Evolutionary conservation across 225 moss, liverwort and hornwort genomes (phyloP).

Genomic region (Pseudoscleropodium purum): DNA sequence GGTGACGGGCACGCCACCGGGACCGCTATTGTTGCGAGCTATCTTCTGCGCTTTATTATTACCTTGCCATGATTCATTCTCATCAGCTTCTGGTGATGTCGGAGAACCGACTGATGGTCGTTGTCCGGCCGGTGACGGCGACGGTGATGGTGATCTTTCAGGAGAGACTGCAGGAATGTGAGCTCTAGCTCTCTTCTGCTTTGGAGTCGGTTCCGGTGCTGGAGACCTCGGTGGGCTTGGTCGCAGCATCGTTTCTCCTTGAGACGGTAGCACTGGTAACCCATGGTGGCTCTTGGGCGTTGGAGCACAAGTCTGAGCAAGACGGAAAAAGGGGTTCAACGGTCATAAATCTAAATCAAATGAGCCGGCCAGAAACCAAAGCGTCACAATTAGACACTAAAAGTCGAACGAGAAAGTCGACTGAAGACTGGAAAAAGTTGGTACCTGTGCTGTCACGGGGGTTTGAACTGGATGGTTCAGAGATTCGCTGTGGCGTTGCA

Average conservation of each 20-base stretch:
- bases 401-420: not conserved
- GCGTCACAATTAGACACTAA: not conserved
- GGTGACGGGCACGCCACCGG: constrained; percentile 9
- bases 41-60: constrained; percentile 25
- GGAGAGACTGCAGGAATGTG: not conserved
- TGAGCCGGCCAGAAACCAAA: not conserved
- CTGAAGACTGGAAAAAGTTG: not conserved
- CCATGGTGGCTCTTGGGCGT: not conserved
- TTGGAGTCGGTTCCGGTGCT: not conserved
- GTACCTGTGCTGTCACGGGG: constrained; percentile 8
- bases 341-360: not conserved
- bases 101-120: not conserved
- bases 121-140: constrained; percentile 6
- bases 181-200: not conserved
- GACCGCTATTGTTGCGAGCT: not conserved
- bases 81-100: constrained; percentile 10
- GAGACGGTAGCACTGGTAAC: not conserved
- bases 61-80: constrained; percentile 3
- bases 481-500: constrained; percentile 39
- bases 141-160: constrained; percentile 29
- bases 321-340: not conserved
- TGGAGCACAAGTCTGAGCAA: not conserved
- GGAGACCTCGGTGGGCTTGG: constrained; percentile 24
- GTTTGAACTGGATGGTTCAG: constrained; percentile 13
- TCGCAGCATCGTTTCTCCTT: constrained; percentile 2